Evolutionary conservation across 306 rosid genomes (phyloP), one percentile per base, ranked within the genome.

Genomic region (Glycyrrhiza uralensis): DNA sequence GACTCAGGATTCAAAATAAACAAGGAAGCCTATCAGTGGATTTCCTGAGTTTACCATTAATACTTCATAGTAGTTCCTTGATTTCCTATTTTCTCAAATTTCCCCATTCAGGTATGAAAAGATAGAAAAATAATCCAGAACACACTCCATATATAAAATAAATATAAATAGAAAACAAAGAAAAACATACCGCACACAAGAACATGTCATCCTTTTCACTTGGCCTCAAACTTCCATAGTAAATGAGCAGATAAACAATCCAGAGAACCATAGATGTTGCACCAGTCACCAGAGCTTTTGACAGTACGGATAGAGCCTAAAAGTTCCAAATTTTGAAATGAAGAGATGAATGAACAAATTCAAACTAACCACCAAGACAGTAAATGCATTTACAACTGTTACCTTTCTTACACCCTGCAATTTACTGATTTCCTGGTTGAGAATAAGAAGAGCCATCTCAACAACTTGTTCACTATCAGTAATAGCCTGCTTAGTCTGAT

Each of bases 141-240:
- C 66, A 76, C 38, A 69, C 58, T 64, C 62, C 52, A 45, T 58
- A 14, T 5, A 74, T n/a, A n/a, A n/a, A n/a, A n/a, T n/a, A n/a
- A n/a, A n/a, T n/a, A n/a, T 54, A 81, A 80, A 52, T 19, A 72
- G 54, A 64, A 85, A 74, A 76, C 17, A 76, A 73, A 51, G 18
- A 82, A 75, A 74, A 74, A 74, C 96, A 76, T 91, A 94, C 98
- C 98, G 94, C 96, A 86, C 61, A 79, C 66, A 87, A 80, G 80
- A 89, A 87, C 88, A 91, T 89, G 87, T 94, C 98, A 85, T 94
- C 97, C 87, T 80, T 81, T 87, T 82, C 95, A 64, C 77, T 54
- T 64, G 88, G 75, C 77, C 82, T 85, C 64, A 82, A 55, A 76
- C 76, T 82, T 85, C 96, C 86, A 71, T 85, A 79, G 89, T 82